phyloP scores from a whole-genome alignment of 2,329 filamentous ascomycete genomes.

The Didymella segeticola region DNA sequence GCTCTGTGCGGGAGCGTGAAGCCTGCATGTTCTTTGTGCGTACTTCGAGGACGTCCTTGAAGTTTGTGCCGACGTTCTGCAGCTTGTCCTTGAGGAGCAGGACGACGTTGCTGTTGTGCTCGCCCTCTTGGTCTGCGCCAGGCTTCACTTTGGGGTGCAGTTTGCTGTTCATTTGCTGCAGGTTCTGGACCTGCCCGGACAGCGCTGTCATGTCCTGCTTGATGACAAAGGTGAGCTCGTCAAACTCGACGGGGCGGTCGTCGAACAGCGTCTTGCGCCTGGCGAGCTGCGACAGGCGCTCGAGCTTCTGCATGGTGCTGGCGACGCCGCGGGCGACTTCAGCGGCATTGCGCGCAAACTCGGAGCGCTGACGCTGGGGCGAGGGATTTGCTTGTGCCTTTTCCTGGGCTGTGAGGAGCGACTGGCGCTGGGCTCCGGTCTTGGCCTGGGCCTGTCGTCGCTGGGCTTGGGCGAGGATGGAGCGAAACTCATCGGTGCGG shows the following conservation, averaged over 20 bases:
- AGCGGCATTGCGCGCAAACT: conserved; percentile 90
- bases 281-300: conserved; percentile 92
- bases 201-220: conserved; percentile 90
- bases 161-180: conserved; percentile 79
- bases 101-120: conserved; percentile 98
- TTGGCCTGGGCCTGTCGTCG: conserved; percentile 79
- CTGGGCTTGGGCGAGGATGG: conserved; percentile 86
- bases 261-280: conserved; percentile 97
- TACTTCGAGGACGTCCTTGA: conserved; percentile 96
- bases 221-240: conserved; percentile 95
- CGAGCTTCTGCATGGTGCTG: conserved; percentile 91
- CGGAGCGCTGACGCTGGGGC: conserved; percentile 67
- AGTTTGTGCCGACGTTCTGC: conserved; percentile 90
- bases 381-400: conserved; percentile 63
- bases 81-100: conserved; percentile 89
- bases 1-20: conserved; percentile 88
- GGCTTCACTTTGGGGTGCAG: conserved; percentile 70
- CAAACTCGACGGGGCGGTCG: conserved; percentile 94
- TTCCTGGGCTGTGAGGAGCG: conserved; percentile 76
- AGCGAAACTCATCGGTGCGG: conserved; percentile 92
- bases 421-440: conserved; percentile 77
- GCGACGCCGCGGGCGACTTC: conserved; percentile 92
- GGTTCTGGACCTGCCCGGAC: conserved; percentile 84
- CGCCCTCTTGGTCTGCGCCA: conserved; percentile 76
- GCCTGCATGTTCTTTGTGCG: conserved; percentile 98